Evolutionary conservation across 805 yeast species (phyloP).

Genomic region (Nakazawaea laoshanensis): DNA sequence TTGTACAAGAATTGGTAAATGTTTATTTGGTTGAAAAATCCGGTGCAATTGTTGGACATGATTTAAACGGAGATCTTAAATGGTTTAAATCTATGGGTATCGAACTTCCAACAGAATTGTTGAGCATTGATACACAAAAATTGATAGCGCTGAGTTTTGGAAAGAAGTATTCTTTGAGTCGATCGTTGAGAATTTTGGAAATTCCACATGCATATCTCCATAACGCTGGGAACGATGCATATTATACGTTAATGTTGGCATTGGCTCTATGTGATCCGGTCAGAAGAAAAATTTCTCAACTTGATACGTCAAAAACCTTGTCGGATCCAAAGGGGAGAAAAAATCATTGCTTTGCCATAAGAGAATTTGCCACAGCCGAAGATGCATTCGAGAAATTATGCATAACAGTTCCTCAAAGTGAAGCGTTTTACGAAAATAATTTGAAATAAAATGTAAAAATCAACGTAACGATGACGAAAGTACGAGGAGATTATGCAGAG

Average conservation of each 20-base stretch:
- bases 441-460: too few species aligned
- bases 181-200: slow-evolving; percentile 32
- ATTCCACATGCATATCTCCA: slow-evolving; percentile 56
- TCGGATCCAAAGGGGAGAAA: background rate
- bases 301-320: slow-evolving; percentile 10
- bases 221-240: slow-evolving; percentile 68
- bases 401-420: too few species aligned
- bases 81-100: slow-evolving; percentile 43
- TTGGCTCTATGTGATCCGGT: slow-evolving; percentile 43
- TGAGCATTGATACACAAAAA: slow-evolving; percentile 37
- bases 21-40: slow-evolving; percentile 29
- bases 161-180: slow-evolving; percentile 31
- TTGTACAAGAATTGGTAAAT: slow-evolving; percentile 34
- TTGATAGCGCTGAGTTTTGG: slow-evolving; percentile 34
- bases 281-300: slow-evolving; percentile 16
- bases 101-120: slow-evolving; percentile 26
- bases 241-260: slow-evolving; percentile 47
- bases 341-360: background rate
- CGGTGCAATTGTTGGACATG: slow-evolving; percentile 51
- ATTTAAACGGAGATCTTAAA: slow-evolving; percentile 42
- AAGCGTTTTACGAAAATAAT: too few species aligned
- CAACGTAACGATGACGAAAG: too few species aligned
- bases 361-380: background rate
- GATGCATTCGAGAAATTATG: too few species aligned
- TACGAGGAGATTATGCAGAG: too few species aligned